These are phyloP conservation scores for Smallanthus sonchifolius DNA, from an alignment of 129 eudicot genomes.

Conservation along the genomic window DNA sequence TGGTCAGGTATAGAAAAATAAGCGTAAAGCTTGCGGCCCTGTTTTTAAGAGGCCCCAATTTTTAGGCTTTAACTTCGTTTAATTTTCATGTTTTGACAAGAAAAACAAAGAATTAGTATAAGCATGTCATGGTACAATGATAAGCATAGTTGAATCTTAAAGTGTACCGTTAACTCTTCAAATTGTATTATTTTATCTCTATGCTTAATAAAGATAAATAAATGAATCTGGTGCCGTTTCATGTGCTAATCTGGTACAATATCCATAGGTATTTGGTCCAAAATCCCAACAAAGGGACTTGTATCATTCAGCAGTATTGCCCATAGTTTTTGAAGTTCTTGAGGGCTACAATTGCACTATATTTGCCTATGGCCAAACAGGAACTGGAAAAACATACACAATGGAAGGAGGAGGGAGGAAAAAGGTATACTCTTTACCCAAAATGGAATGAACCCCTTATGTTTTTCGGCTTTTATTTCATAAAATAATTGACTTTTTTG, in stretches of 20 bases:
- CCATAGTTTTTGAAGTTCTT: conserved; percentile 88
- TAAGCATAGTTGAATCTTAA: no score
- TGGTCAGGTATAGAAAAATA: no score
- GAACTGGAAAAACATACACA: conserved; percentile 96
- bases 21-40: no score
- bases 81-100: no score
- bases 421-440: conserved; percentile 46
- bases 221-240: conserved; percentile 53
- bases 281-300: conserved; percentile 83
- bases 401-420: conserved; percentile 99
- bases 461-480: background rate
- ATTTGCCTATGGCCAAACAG: conserved; percentile 98
- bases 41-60: no score
- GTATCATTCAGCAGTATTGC: conserved; percentile 81
- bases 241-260: conserved; percentile 6
- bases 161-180: no score
- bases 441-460: background rate
- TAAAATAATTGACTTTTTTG: no score
- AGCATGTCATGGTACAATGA: no score
- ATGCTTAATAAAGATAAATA: no score
- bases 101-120: no score
- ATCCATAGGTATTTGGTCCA: conserved; percentile 74
- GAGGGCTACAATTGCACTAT: conserved; percentile 98
- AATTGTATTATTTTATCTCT: no score
- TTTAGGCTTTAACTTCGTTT: no score